Evolutionary conservation across 129 eudicot genomes (phyloP).

Genomic region (Pulicaria dysenterica): DNA sequence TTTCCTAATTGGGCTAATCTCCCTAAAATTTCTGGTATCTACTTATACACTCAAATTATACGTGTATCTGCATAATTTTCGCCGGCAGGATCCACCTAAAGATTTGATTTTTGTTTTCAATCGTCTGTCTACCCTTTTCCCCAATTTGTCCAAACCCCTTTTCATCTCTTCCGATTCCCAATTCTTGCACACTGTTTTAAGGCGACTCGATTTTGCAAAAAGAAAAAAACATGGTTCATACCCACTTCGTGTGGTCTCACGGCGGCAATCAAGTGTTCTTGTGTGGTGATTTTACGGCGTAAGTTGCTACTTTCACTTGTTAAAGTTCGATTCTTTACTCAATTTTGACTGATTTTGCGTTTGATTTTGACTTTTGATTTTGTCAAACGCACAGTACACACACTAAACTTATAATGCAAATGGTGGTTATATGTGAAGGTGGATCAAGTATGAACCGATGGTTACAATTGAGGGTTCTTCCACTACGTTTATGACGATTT

Average conservation of each 20-base stretch:
- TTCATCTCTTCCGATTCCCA: neutral
- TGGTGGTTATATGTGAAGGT: conserved; percentile 46
- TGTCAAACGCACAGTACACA: conserved; percentile 24
- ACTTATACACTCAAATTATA: conserved; percentile 21
- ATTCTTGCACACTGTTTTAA: conserved; percentile 17
- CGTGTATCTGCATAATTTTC: conserved; percentile 29
- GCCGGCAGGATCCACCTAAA: conserved; percentile 46
- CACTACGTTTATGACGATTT: conserved; percentile 47
- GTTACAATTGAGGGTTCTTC: conserved; percentile 54
- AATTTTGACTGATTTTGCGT: conserved; percentile 3
- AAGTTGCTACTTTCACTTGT: conserved; percentile 27
- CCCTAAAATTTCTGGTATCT: conserved; percentile 30
- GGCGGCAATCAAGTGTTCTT: conserved; percentile 62
- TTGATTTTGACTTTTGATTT: conserved; percentile 26
- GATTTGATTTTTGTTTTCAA: conserved; percentile 34
- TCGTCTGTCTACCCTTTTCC: neutral
- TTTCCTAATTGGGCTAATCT: conserved; percentile 42
- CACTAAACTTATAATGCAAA: conserved; percentile 27
- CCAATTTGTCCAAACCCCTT: conserved; percentile 16
- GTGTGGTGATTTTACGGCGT: conserved; percentile 60
- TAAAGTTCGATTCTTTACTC: neutral
- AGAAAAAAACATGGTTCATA: conserved; percentile 47
- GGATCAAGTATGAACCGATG: conserved; percentile 57
- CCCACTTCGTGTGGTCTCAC: conserved; percentile 58
- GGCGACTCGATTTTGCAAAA: conserved; percentile 13